Conservation (phyloP, 1,284 basidiomycete genomes). For the Sporisorium sorghi region DNA sequence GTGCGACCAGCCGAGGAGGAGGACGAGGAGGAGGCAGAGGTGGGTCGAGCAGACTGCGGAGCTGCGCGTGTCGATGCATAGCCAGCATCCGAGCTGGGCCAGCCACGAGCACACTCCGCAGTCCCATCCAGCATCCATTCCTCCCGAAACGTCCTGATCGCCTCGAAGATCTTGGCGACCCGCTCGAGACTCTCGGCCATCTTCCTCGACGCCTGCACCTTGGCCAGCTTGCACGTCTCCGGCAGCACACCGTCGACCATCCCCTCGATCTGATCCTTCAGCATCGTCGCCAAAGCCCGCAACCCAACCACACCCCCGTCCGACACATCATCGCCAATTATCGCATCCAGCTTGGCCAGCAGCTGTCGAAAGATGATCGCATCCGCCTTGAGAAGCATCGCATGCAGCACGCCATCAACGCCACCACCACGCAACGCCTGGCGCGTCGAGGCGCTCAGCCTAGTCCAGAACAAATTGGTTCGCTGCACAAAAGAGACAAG, state of each 20-base stretch:
- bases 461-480: constrained; percentile 42
- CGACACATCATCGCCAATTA: constrained; percentile 35
- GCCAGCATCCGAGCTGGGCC: constrained; percentile 6
- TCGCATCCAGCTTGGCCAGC: constrained; percentile 24
- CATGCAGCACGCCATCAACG: constrained; percentile 15
- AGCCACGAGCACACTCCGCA: neutral
- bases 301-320: constrained; percentile 18
- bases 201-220: constrained; percentile 27
- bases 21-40: neutral
- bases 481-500: constrained; percentile 32
- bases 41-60: neutral
- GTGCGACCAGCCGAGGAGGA: neutral
- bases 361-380: constrained; percentile 35
- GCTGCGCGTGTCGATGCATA: neutral
- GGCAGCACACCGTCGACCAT: constrained; percentile 20
- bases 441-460: constrained; percentile 11
- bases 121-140: constrained; percentile 23
- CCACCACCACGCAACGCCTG: constrained; percentile 22
- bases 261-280: constrained; percentile 14
- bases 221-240: constrained; percentile 8
- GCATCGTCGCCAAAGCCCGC: constrained; percentile 13
- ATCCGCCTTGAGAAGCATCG: constrained; percentile 27
- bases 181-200: constrained; percentile 23
- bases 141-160: constrained; percentile 25
- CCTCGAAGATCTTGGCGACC: constrained; percentile 29